Evolutionary conservation across 2,329 filamentous ascomycete species (phyloP).

Genomic region (Aureobasidium sp.): DNA sequence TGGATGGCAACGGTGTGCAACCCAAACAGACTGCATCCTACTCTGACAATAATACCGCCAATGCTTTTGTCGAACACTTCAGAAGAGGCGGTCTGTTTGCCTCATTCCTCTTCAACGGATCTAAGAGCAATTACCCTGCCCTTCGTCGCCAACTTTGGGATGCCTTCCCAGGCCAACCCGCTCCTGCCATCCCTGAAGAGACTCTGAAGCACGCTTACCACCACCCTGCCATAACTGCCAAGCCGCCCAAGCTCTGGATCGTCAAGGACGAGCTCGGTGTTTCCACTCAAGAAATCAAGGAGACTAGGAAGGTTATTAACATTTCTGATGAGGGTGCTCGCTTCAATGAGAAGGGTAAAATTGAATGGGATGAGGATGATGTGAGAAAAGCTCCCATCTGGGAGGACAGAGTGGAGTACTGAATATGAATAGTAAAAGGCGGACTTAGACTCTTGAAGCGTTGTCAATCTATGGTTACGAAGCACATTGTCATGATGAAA

Average conservation of each 20-base stretch:
- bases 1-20: constrained; percentile 17
- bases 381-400: constrained; percentile 34
- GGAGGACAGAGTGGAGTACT: constrained; percentile 23
- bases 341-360: constrained; percentile 39
- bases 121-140: constrained; percentile 1
- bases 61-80: background rate
- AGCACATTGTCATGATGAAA: background rate
- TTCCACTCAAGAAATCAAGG: constrained; percentile 33
- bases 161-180: constrained; percentile 19
- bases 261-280: constrained; percentile 37
- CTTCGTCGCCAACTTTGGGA: constrained; percentile 2
- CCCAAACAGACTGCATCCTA: constrained; percentile 4
- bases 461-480: background rate
- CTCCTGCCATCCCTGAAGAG: constrained; percentile 19
- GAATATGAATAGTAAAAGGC: background rate
- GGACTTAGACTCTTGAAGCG: background rate
- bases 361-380: constrained; percentile 35
- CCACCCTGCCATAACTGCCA: constrained; percentile 36
- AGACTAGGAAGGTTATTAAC: constrained; percentile 30
- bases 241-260: constrained; percentile 39
- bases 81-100: constrained; percentile 9
- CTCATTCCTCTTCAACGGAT: constrained; percentile 12
- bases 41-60: constrained; percentile 12
- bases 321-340: constrained; percentile 40
- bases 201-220: constrained; percentile 37